These are phyloP conservation scores for Astragalus glycyphyllos DNA, from an alignment of 306 rosid genomes.

Conservation along the genomic window DNA sequence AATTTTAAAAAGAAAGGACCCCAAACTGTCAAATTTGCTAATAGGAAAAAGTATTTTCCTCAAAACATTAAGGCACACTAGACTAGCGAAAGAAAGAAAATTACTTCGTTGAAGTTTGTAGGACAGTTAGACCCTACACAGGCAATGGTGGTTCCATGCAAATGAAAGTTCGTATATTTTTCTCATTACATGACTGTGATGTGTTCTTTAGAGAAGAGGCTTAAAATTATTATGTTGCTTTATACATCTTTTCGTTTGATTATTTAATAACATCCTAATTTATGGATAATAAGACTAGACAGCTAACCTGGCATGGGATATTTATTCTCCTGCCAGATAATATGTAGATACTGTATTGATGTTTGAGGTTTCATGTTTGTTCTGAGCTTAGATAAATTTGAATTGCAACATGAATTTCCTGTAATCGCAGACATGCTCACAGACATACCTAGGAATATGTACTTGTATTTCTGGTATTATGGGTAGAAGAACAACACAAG, in stretches of 20 bases:
- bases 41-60: constrained; percentile 11
- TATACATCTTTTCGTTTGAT: not conserved
- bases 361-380: constrained; percentile 36
- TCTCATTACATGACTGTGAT: constrained; percentile 9
- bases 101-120: constrained; percentile 16
- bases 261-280: not conserved
- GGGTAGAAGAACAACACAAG: constrained; percentile 14
- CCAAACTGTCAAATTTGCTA: constrained; percentile 14
- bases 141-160: not conserved
- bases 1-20: not conserved
- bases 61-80: constrained; percentile 5
- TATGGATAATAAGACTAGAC: not conserved
- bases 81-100: constrained; percentile 9
- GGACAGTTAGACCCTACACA: constrained; percentile 3
- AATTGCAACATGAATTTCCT: constrained; percentile 4
- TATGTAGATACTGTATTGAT: not conserved
- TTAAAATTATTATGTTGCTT: not conserved
- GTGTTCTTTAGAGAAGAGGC: not conserved
- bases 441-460: not conserved
- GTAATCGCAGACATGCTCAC: not conserved
- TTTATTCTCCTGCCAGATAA: constrained; percentile 18
- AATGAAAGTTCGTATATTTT: not conserved
- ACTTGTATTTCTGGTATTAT: constrained; percentile 26
- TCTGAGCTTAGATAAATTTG: constrained; percentile 13
- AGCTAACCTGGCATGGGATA: constrained; percentile 8